These are phyloP conservation scores for Neurospora sp. DNA, from an alignment of 495 filamentous ascomycete species.

Conservation along the genomic window DNA sequence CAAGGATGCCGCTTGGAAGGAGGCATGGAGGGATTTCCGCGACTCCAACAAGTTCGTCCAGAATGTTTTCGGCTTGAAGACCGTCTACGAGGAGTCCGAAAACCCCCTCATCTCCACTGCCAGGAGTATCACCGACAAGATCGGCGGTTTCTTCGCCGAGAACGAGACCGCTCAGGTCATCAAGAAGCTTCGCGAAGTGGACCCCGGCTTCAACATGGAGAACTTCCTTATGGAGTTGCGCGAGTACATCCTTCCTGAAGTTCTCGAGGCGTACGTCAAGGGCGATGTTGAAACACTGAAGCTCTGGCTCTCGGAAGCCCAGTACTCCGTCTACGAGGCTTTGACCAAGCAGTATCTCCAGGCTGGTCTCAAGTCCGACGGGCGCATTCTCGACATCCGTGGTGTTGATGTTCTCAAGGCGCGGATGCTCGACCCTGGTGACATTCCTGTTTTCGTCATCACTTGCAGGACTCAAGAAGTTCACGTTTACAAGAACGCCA, in stretches of 20 bases:
- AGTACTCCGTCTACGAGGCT: constrained; percentile 89
- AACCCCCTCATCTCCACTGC: constrained; percentile 91
- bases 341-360: constrained; percentile 89
- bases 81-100: constrained; percentile 86
- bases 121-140: constrained; percentile 81
- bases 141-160: constrained; percentile 94
- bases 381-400: constrained; percentile 86
- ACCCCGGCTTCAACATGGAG: constrained; percentile 89
- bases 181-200: constrained; percentile 95
- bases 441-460: constrained; percentile 94
- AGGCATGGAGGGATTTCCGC: constrained; percentile 86
- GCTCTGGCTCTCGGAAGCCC: constrained; percentile 89
- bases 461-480: constrained; percentile 96
- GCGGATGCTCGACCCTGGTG: constrained; percentile 88
- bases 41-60: constrained; percentile 85
- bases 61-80: constrained; percentile 71
- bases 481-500: constrained; percentile 87
- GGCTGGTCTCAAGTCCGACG: constrained; percentile 86
- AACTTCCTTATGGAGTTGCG: constrained; percentile 87
- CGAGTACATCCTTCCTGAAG: constrained; percentile 96
- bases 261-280: constrained; percentile 95
- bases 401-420: constrained; percentile 85
- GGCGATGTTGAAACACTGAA: constrained; percentile 85
- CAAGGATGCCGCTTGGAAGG: constrained; percentile 94
- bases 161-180: constrained; percentile 96